phyloP scores from a whole-genome alignment of 768 basidiomycete genomes.

The Sarcomyxa edulis region DNA sequence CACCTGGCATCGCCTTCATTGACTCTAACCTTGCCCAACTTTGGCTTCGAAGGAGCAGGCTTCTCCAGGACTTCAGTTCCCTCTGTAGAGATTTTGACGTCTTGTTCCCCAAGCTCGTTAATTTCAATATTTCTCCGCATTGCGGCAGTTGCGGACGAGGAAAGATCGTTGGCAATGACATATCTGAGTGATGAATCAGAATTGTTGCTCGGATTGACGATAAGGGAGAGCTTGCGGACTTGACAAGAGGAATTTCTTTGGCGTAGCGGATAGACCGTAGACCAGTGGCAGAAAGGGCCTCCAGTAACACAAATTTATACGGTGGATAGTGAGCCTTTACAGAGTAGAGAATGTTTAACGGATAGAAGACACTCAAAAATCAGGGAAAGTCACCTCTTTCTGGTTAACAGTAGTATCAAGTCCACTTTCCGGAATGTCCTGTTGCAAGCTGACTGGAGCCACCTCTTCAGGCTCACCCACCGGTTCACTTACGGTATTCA shows the following conservation, averaged over 20 bases:
- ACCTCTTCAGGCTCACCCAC: too few species aligned
- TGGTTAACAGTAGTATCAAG: background rate
- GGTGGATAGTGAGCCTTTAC: constrained; percentile 40
- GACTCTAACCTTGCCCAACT: constrained; percentile 57
- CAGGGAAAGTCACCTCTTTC: constrained; percentile 4
- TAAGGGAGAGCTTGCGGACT: constrained; percentile 40
- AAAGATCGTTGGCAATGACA: constrained; percentile 93
- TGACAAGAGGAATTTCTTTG: constrained; percentile 89
- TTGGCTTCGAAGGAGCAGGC: constrained; percentile 6
- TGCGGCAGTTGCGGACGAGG: constrained; percentile 72
- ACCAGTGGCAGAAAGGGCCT: constrained; percentile 94
- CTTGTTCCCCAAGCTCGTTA: constrained; percentile 58
- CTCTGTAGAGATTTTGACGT: background rate
- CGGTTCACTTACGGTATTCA: too few species aligned
- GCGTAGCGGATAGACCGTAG: constrained; percentile 95
- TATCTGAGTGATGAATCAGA: constrained; percentile 43
- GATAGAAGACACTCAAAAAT: background rate
- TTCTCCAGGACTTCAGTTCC: constrained; percentile 9
- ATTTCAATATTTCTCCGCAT: constrained; percentile 83
- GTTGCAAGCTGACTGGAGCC: background rate
- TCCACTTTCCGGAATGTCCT: background rate
- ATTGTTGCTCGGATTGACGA: constrained; percentile 1
- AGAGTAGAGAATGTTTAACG: background rate
- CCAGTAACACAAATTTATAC: constrained; percentile 74
- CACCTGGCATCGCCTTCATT: constrained; percentile 96